These are phyloP conservation scores for Corchorus olitorius DNA, from an alignment of 345 rosid species.

Conservation along the genomic window DNA sequence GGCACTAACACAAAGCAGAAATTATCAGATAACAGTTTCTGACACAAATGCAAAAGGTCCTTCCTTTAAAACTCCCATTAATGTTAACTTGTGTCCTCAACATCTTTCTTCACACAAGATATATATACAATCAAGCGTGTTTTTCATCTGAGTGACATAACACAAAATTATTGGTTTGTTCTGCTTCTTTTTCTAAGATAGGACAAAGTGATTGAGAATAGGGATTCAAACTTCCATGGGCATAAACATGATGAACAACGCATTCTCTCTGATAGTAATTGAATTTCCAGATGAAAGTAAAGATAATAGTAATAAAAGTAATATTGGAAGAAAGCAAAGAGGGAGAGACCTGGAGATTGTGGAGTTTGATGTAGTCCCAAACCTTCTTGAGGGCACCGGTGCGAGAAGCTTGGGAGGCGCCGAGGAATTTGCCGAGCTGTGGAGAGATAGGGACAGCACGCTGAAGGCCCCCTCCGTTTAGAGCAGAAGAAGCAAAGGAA, in stretches of 20 bases:
- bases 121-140: neutral
- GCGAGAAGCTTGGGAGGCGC: conserved; percentile 66
- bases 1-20: neutral
- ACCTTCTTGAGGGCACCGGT: conserved; percentile 58
- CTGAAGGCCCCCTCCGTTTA: conserved; percentile 42
- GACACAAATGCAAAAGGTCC: neutral
- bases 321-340: neutral
- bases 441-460: conserved; percentile 63
- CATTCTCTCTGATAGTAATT: neutral
- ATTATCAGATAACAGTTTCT: too few relatives aligned
- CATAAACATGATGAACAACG: neutral
- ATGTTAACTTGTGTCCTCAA: too few relatives aligned
- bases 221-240: neutral
- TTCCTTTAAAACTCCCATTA: neutral
- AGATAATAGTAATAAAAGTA: too few relatives aligned
- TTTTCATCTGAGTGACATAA: neutral
- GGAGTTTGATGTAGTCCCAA: conserved; percentile 72
- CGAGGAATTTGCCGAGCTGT: conserved; percentile 65
- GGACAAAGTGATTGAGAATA: neutral
- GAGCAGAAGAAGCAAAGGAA: conserved; percentile 26
- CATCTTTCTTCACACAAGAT: neutral
- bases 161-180: neutral
- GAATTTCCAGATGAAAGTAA: too few relatives aligned
- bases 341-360: conserved; percentile 72
- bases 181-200: neutral